phyloP scores from a whole-genome alignment of 371 early-diverging fungal genomes.

The Capniomyces stellatus region DNA sequence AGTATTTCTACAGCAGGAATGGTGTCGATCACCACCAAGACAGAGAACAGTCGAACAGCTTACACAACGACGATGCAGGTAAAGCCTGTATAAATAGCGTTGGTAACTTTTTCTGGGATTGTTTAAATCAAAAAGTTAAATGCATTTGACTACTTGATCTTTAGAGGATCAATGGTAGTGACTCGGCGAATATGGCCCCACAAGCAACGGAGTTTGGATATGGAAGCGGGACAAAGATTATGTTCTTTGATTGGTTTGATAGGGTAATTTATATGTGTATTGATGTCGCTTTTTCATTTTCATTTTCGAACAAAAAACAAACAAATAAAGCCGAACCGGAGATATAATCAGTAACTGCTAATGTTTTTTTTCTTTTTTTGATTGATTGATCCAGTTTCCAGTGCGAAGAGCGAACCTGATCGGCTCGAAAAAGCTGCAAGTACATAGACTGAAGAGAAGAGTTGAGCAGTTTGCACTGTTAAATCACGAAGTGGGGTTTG shows the following conservation, averaged over 20 bases:
- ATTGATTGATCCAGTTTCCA: neutral
- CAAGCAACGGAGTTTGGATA: neutral
- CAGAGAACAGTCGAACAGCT: neutral
- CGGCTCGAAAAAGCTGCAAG: neutral
- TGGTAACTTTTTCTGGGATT: too few relatives aligned
- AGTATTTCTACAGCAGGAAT: neutral
- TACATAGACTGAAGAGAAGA: neutral
- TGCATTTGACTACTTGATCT: too few relatives aligned
- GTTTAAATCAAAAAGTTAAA: too few relatives aligned
- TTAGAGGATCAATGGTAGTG: too few relatives aligned
- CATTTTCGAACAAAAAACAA: too few relatives aligned
- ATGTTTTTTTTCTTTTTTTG: too few relatives aligned
- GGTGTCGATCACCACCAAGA: neutral
- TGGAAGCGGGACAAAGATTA: neutral
- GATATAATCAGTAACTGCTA: too few relatives aligned
- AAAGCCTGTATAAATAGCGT: too few relatives aligned
- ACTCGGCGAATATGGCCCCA: too few relatives aligned
- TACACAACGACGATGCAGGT: neutral
- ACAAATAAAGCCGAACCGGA: too few relatives aligned
- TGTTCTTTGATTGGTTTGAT: slow-evolving; percentile 1
- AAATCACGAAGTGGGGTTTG: neutral
- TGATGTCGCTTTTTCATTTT: too few relatives aligned
- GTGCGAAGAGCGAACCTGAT: neutral
- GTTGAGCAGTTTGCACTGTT: neutral
- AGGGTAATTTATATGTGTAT: neutral